Percentiles rank a stretch among this genome's conserved stretches.
phyloP scores from a whole-genome alignment of 2,329 filamentous ascomycete genomes.

The Pestalotiopsis sp. region DNA sequence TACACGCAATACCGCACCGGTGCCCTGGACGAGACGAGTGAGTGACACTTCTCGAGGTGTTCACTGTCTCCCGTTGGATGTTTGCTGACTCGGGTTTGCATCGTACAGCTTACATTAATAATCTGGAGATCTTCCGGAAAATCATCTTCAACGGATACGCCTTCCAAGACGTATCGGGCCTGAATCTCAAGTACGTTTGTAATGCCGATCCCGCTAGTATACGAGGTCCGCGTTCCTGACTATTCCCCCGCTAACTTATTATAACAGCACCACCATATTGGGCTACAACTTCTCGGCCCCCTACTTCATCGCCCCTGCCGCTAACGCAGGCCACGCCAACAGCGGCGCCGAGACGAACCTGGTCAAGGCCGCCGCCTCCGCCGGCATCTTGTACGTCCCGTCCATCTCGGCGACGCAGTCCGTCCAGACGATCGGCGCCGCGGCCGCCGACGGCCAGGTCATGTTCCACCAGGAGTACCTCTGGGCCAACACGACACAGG shows the following conservation, averaged over 20 bases:
- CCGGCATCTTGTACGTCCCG: constrained; percentile 52
- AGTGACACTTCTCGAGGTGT: constrained; percentile 56
- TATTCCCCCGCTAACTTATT: constrained; percentile 5
- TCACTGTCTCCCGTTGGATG: constrained; percentile 49
- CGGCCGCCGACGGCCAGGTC: constrained; percentile 26
- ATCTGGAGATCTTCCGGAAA: constrained; percentile 38
- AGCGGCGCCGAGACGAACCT: constrained; percentile 48
- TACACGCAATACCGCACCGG: constrained; percentile 60
- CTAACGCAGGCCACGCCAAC: constrained; percentile 46
- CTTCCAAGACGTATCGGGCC: constrained; percentile 33
- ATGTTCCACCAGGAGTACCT: constrained; percentile 29
- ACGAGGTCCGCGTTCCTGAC: constrained; percentile 6
- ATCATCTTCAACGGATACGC: constrained; percentile 33
- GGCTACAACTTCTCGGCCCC: constrained; percentile 55
- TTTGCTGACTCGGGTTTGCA: constrained; percentile 50
- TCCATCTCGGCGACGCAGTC: constrained; percentile 17
- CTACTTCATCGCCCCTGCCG: constrained; percentile 56
- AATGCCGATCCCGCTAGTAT: constrained; percentile 32
- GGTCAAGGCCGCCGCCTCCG: constrained; percentile 47
- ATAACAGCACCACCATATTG: constrained; percentile 46
- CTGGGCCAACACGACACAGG: constrained; percentile 19
- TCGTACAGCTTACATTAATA: constrained; percentile 42
- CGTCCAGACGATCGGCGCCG: constrained; percentile 39
- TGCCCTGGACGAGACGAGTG: constrained; percentile 56
- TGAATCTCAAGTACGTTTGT: constrained; percentile 21